phyloP scores from a whole-genome alignment of 2,329 filamentous ascomycete genomes.

The Onygenales sp. region DNA sequence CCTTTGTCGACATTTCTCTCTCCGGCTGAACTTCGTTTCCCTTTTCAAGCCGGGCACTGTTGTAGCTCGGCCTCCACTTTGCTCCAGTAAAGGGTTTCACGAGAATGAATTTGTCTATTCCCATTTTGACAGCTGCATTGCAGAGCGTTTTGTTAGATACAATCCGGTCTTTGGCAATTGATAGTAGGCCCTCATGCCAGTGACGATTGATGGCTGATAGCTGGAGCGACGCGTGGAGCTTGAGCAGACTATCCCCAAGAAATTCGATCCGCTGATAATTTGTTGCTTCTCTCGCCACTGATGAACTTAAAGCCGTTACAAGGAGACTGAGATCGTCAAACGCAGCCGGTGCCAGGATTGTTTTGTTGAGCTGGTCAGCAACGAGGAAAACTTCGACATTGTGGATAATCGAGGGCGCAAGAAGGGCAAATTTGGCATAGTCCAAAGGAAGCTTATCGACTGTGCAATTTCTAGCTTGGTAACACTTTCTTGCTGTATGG shows the following conservation, averaged over 20 bases:
- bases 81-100: conserved; percentile 55
- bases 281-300: conserved; percentile 47
- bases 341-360: conserved; percentile 42
- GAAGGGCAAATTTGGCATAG: conserved; percentile 43
- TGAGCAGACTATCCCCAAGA: conserved; percentile 74
- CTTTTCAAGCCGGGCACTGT: conserved; percentile 32
- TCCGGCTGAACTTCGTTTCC: conserved; percentile 8
- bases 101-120: conserved; percentile 65
- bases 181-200: conserved; percentile 71
- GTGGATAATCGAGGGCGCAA: conserved; percentile 66
- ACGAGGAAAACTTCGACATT: conserved; percentile 57
- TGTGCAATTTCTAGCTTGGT: conserved; percentile 16
- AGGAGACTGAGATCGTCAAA: conserved; percentile 50
- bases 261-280: conserved; percentile 85
- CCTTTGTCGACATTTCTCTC: conserved; percentile 59
- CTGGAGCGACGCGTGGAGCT: conserved; percentile 60
- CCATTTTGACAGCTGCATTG: conserved; percentile 51
- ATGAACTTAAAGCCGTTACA: conserved; percentile 60
- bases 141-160: conserved; percentile 69
- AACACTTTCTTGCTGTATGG: conserved; percentile 13
- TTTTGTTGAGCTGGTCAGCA: conserved; percentile 50
- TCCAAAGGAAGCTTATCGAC: conserved; percentile 35
- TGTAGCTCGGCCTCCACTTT: conserved; percentile 64
- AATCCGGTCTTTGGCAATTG: conserved; percentile 55
- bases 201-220: conserved; percentile 50